Conservation (phyloP, 768 basidiomycete species). For the Leucogyrophana mollusca region DNA sequence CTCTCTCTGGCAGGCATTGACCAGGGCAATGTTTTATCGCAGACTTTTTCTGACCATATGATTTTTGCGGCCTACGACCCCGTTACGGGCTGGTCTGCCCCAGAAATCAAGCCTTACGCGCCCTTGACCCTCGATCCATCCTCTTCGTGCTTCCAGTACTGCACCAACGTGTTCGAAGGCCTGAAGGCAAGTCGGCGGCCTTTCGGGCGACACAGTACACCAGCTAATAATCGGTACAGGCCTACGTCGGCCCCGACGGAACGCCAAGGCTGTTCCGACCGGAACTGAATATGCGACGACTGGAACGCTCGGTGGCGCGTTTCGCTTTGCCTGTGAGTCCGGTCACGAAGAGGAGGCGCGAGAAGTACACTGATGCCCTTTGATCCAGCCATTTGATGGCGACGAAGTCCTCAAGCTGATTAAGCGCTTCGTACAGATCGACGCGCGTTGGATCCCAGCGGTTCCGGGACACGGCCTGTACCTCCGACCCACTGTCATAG, state of each 20-base stretch:
- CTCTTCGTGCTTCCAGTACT: constrained; percentile 59
- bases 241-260: constrained; percentile 71
- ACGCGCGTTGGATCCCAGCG: constrained; percentile 84
- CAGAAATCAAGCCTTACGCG: constrained; percentile 71
- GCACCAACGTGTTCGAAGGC: constrained; percentile 59
- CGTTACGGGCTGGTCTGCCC: constrained; percentile 62
- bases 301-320: constrained; percentile 66
- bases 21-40: neutral
- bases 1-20: neutral
- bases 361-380: too few species aligned
- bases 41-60: constrained; percentile 82
- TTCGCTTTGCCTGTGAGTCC: constrained; percentile 71
- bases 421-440: constrained; percentile 67
- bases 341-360: neutral
- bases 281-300: constrained; percentile 79
- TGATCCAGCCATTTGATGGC: constrained; percentile 41
- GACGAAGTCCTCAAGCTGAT: constrained; percentile 48
- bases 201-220: neutral
- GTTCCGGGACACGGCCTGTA: constrained; percentile 78
- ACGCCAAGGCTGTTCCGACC: constrained; percentile 80
- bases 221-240: constrained; percentile 34
- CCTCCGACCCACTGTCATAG: constrained; percentile 77
- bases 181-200: constrained; percentile 51
- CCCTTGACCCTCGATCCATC: constrained; percentile 59
- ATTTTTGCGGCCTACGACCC: constrained; percentile 64